Evolutionary conservation across 495 filamentous ascomycete genomes (phyloP), one percentile per base, ranked within the genome.

Genomic region (Terfezia claveryi): DNA sequence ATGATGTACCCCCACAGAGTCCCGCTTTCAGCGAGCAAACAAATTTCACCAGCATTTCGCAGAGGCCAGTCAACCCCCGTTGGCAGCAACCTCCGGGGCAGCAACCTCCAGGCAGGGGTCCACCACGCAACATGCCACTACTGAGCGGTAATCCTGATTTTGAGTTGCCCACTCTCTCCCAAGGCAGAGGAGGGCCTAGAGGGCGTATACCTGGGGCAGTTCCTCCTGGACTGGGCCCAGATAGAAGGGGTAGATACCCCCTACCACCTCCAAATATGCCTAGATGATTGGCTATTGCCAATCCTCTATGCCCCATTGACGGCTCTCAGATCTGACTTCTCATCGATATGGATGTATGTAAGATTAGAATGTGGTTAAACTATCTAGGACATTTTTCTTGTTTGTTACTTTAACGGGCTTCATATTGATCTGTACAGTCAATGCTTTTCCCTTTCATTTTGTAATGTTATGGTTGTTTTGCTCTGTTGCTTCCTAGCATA

Each of bases 41-140:
- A 55, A 80, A 80, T 56, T 93, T 89, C 70, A 93, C 87, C 11
- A 85, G 81, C 23, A 79, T 94, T 44, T 85, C 80, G 0, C 83
- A 93, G 69, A 75, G 87, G 27, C 80, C 81, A n/a, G 68, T 91
- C 17, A 94, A 94, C 65, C 87, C 87, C 4, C 78, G 79, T 37
- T 94, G 87, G 87, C 67, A 83, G 69, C 14, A 36, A 36, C 10
- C 54, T 50, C 62, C 51, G 41, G 44, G 36, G 54, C 9, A 41
- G 4, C 27, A 32, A 32, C 41, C 41, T 37, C 12, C 53, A 53
- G 50, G 49, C n/a, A 58, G 55, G 4, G 59, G 68, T 2, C 67
- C 68, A 41, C 63, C 69, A 49, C 68, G 69, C 27, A 63, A 68
- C 14, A 67, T 73, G 55, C 65, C 71, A n/a, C 63, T 61, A 23